A percentile compares a stretch with the other conserved stretches of the same genome.
Conservation (phyloP, 1,284 basidiomycete species). For the Paramarasmius palmivorus region DNA sequence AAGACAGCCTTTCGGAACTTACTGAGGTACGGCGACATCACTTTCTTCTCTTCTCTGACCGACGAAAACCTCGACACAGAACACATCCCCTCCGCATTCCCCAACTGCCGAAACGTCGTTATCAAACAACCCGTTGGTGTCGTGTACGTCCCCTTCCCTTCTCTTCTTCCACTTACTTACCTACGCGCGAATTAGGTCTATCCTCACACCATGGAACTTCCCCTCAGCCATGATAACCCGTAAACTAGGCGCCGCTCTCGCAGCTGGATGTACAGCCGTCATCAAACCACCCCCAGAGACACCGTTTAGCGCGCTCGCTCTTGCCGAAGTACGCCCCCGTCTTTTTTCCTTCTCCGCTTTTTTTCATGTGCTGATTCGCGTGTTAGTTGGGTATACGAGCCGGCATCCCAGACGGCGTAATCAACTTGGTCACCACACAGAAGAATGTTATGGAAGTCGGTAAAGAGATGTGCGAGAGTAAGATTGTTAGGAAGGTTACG, state of each 20-base stretch:
- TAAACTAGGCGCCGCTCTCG: slow-evolving; percentile 87
- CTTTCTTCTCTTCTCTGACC: not conserved
- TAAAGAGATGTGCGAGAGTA: slow-evolving; percentile 78
- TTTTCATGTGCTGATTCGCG: no score
- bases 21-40: slow-evolving; percentile 60
- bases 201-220: slow-evolving; percentile 89
- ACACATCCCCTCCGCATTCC: slow-evolving; percentile 78
- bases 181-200: slow-evolving; percentile 51
- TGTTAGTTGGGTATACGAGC: slow-evolving; percentile 84
- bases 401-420: slow-evolving; percentile 91
- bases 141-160: slow-evolving; percentile 43
- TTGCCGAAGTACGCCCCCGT: no score
- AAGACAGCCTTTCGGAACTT: slow-evolving; percentile 85
- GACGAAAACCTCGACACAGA: slow-evolving; percentile 49
- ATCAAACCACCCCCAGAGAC: slow-evolving; percentile 97
- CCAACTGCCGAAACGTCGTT: slow-evolving; percentile 82
- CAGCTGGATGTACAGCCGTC: slow-evolving; percentile 94
- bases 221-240: slow-evolving; percentile 94
- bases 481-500: slow-evolving; percentile 82
- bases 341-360: no score
- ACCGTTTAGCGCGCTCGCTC: slow-evolving; percentile 90
- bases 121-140: slow-evolving; percentile 95
- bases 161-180: not conserved
- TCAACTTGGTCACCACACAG: slow-evolving; percentile 90
- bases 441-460: slow-evolving; percentile 83